Base-by-base conservation (phyloP, 208 protist species). In the Naegleria gruberi region DNA sequence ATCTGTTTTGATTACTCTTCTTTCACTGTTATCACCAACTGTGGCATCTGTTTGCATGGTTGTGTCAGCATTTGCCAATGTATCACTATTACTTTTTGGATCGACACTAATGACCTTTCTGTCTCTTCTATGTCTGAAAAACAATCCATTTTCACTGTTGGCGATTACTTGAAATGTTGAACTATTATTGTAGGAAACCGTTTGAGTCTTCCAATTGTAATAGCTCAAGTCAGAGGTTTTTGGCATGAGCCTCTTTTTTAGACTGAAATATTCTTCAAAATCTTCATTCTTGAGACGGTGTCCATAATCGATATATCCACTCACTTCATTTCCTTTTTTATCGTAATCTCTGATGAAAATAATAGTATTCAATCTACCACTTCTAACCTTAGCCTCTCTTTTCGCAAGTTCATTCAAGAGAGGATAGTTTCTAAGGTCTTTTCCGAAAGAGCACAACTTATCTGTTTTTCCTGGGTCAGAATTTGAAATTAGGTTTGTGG, bases 121-220 rank as follows among this genome's bases (percentile, higher is more conserved):
- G 91, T 99, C 98, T 43, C 98, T 94, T 92, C 98, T 99, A 94
- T 99, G 98, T 94, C 99, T 99, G 94, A 99, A 98, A 19, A 99
- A 93, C 8, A 99, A 94, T 26, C 98, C 98, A 4, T 95, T 93
- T 92, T 98, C 96, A 91, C 97, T 98, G 92, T 99, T 98, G 0
- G 97, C 96, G 26, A 99, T 95, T 44, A 99, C 97, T 92, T 99
- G 98, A 91, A 99, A 99, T 46, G 98, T 98, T 10, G 92, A 83
- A 83, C 95, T 95, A 93, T 97, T 96, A 93, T 98, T 98, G 93
- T 97, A 97, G 91, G 95, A 97, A 43, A 97, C 92, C 12, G 96
- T 97, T 92, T 98, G 96, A 40, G 97, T 99, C 92, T 99, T 98
- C 97, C 98, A 99, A 96, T 99, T 99, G 93, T 98, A 99, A 92